Evolutionary conservation across 2,329 filamentous ascomycete genomes (phyloP).

Genomic region (Tolypocladium guangdongense): DNA sequence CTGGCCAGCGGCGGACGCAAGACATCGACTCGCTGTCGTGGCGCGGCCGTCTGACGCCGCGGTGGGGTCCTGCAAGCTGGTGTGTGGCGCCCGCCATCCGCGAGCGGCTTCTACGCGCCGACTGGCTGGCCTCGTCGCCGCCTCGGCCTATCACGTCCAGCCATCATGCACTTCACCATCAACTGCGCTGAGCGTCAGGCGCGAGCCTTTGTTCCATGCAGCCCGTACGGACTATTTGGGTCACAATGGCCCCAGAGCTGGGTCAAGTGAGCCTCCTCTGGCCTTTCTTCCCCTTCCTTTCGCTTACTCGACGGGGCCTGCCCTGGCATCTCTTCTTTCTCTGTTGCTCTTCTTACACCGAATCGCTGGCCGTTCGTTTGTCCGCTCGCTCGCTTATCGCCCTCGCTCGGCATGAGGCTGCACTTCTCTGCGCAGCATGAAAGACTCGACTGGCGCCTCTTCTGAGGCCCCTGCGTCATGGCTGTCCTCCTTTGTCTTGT

Average conservation of each 20-base stretch:
- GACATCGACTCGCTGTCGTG: conserved; percentile 31
- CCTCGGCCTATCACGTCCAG: conserved; percentile 21
- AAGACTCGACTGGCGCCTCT: conserved; percentile 29
- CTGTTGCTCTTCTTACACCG: conserved; percentile 4
- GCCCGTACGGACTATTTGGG: conserved; percentile 1
- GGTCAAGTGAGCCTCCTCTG: conserved; percentile 7
- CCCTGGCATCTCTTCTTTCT: conserved; percentile 1
- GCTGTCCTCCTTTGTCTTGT: conserved; percentile 33
- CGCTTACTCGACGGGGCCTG: not conserved
- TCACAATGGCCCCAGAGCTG: conserved; percentile 5
- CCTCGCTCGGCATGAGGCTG: conserved; percentile 8
- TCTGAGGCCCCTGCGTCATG: conserved; percentile 32
- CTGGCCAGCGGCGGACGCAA: conserved; percentile 14
- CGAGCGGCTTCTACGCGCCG: conserved; percentile 23
- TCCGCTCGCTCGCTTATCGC: conserved; percentile 6
- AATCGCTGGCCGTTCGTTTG: conserved; percentile 13
- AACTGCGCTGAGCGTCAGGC: conserved; percentile 6
- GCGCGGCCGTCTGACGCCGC: conserved; percentile 24
- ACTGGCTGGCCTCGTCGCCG: conserved; percentile 18
- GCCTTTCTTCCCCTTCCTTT: not conserved
- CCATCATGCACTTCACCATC: conserved; percentile 14
- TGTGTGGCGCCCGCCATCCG: conserved; percentile 26
- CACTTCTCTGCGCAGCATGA: conserved; percentile 22
- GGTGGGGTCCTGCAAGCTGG: conserved; percentile 23
- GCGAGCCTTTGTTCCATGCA: conserved; percentile 3